Evolutionary conservation across 2,329 filamentous ascomycete genomes (phyloP), one percentile per base, ranked within the genome.

Genomic region (Aspergillus sp.): DNA sequence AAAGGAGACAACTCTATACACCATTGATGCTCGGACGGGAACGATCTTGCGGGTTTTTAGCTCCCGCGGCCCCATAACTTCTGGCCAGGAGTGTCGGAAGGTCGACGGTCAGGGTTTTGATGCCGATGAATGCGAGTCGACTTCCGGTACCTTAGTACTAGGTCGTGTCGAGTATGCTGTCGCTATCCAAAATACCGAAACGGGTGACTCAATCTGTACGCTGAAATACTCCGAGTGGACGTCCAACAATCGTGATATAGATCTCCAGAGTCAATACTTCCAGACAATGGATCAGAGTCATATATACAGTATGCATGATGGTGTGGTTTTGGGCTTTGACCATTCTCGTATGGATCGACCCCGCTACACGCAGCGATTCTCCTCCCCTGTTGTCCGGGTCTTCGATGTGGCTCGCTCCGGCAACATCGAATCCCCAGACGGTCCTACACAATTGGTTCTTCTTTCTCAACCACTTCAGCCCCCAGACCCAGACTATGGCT

Each of bases 191-290:
- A 84, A 88, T 47, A 79, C 77, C 36, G 79, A 86, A 53, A 83
- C 81, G 4, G 84, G 85, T 1, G 80, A 85, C 46, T 80, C 82
- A 6, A 85, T 98, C 49, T 95, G 90, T 58, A 95, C 88, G 0
- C 80, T 98, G 54, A 90, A 83, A 52, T 98, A 94, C 61, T 86
- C 89, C 8, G 93, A 98, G 65, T 98, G 93, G 93, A 84, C 83
- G 0, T 88, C 90, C 10, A 98, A 98, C 66, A 94, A 86, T 46
- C 87, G 84, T 48, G 91, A 98, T 65, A 81, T 81, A 50, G 93
- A 98, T 62, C 80, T 98, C 6, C 83, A 89, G 57, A 80, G 80
- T 39, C 89, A 97, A 60, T 93, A 97, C 59, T 79, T 78, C 10
- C 70, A 75, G 8, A 89, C 90, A 1, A 84, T 90, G 61, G 90